Percentiles rank a stretch among this genome's conserved stretches.
phyloP scores from a whole-genome alignment of 2,329 filamentous ascomycete genomes.

The Escovopsis sp. region DNA sequence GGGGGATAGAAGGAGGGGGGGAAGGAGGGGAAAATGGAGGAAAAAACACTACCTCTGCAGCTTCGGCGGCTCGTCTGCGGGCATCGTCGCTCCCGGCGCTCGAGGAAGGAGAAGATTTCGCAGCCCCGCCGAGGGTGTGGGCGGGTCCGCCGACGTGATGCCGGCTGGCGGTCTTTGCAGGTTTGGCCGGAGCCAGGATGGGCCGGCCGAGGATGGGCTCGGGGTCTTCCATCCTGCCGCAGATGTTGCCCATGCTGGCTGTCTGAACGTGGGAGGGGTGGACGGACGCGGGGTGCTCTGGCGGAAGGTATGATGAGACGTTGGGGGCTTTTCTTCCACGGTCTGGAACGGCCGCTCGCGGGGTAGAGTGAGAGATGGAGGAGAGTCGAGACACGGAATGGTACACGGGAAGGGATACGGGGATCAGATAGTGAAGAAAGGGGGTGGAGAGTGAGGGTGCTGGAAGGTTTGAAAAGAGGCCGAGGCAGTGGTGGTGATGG shows the following conservation, averaged over 20 bases:
- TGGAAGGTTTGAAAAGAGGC: too few species aligned
- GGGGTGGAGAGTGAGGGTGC: too few species aligned
- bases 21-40: not conserved
- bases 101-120: slow-evolving; percentile 6
- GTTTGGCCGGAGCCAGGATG: slow-evolving; percentile 36
- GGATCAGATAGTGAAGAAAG: too few species aligned
- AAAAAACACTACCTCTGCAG: slow-evolving; percentile 47
- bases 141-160: slow-evolving; percentile 41
- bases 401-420: too few species aligned
- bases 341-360: too few species aligned
- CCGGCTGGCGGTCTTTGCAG: slow-evolving; percentile 33
- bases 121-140: slow-evolving; percentile 48
- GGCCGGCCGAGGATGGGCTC: slow-evolving; percentile 61
- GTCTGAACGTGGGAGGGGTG: too few species aligned
- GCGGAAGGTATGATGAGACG: too few species aligned
- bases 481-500: too few species aligned
- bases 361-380: too few species aligned
- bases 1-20: slow-evolving; percentile 2
- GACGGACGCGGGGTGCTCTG: too few species aligned
- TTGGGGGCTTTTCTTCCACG: too few species aligned
- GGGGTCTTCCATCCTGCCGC: slow-evolving; percentile 59
- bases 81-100: slow-evolving; percentile 36
- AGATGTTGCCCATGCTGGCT: slow-evolving; percentile 68
- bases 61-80: slow-evolving; percentile 57
- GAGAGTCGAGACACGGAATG: too few species aligned